Evolutionary conservation across 495 filamentous ascomycete genomes (phyloP), one percentile per base, ranked within the genome.

Genomic region (Xylaria cubensis): DNA sequence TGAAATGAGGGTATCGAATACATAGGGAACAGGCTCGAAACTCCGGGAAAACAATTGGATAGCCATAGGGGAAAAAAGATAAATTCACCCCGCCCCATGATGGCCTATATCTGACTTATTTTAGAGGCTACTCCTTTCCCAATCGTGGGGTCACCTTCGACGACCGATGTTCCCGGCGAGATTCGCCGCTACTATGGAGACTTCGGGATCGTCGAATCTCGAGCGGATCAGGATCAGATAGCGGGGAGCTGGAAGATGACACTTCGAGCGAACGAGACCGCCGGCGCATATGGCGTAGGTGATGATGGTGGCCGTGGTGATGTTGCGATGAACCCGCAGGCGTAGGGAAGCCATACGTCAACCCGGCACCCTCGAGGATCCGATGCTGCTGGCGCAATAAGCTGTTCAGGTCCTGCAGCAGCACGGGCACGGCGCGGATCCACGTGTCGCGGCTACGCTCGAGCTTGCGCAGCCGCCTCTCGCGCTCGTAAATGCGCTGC

Each of bases 391-490:
- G 69, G 13, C 72, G 69, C 65, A 79, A 48, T 59, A 78, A 4
- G 8, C 26, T 58, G 56, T 80, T 75, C 21, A 85, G 73, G 2
- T 75, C 76, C 26, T 82, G 76, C 59, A 82, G 72, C 6, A 84
- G 64, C 1, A 80, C 75, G 17, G 76, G 72, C 41, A 85, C 29
- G 15, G 78, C 71, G 15, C 74, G 70, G 70, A 79, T 59, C 75
- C 79, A 77, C 8, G 75, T 58, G 56, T 81, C 76, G 63, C 78
- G 78, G 61, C 79, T 78, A 24, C 74, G 73, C 72, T 81, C 80
- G 12, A 81, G 72, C 17, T 67, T 63, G 12, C 78, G 77, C 29
- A 86, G 64, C 3, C 80, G 76, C 15, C 64, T 55, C 64, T 81
- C 79, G 41, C 84, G 72, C 26, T 85, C 83, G 1, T 72, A 75